phyloP scores from a whole-genome alignment of 2,329 filamentous ascomycete species.

The Aspergillus ochraceoroseus region DNA sequence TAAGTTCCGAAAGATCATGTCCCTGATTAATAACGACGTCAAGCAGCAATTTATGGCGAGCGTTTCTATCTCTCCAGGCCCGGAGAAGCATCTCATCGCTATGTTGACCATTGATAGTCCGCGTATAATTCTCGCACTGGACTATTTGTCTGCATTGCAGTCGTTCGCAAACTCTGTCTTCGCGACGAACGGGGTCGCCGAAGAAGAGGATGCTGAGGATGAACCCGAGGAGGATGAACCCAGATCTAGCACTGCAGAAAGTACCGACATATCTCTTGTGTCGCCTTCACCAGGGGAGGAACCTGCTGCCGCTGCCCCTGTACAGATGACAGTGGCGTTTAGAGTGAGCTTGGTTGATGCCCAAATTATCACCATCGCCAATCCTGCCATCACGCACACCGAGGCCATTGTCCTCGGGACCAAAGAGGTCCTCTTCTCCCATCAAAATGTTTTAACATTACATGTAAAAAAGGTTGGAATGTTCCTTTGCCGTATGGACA shows the following conservation, averaged over 20 bases:
- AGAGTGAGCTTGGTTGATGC: conserved; percentile 92
- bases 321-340: conserved; percentile 73
- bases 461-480: conserved; percentile 93
- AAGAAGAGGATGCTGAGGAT: conserved; percentile 34
- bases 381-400: conserved; percentile 80
- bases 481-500: conserved; percentile 98
- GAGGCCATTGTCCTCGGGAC: conserved; percentile 94
- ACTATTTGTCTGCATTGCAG: conserved; percentile 89
- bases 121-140: conserved; percentile 86
- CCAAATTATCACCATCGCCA: conserved; percentile 93
- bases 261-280: conserved; percentile 24
- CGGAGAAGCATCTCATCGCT: conserved; percentile 75
- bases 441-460: conserved; percentile 89
- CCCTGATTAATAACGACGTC: conserved; percentile 86
- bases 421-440: conserved; percentile 85
- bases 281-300: conserved; percentile 29
- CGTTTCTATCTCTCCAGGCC: conserved; percentile 81
- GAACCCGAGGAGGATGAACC: conserved; percentile 36
- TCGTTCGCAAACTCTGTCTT: conserved; percentile 71
- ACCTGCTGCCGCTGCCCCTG: conserved; percentile 33
- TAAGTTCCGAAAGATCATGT: conserved; percentile 98
- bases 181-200: conserved; percentile 48
- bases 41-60: conserved; percentile 97
- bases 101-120: conserved; percentile 94
- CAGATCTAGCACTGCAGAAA: conserved; percentile 30